Base-by-base conservation (phyloP, 768 basidiomycete genomes). In the Cystofilobasidium ferigula region DNA sequence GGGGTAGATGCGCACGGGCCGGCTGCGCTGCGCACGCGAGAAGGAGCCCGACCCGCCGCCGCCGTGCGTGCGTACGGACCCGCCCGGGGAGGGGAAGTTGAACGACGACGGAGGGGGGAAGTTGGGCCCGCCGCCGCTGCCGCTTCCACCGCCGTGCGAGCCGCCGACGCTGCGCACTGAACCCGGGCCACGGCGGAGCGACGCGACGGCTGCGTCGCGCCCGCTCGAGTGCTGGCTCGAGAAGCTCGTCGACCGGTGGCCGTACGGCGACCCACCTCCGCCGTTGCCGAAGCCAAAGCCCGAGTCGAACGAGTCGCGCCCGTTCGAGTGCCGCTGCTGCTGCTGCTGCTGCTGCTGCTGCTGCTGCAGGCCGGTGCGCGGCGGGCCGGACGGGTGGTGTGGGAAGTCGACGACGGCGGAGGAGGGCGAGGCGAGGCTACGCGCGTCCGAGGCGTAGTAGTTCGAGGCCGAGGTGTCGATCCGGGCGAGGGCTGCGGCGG, bases 1-100 rank as follows among this genome's bases (percentile, higher is more conserved):
- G n/a, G 95, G 93, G 34, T 67, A 61, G 34, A 67, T 42, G 18
- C 60, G 59, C 12, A 57, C 30, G 14, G 47, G 34, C 35, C 61
- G 61, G 36, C n/a, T n/a, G n/a, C 65, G 47, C 5, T 60, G 30
- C 14, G 60, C 40, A 14, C 53, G 47, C 0, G 53, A 28, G 36
- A 62, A 61, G 18, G 53, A 57, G 0, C 59, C 47, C 20, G 45
- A 34, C 26, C 28, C 26, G 20, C 56, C 61, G 22, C 42, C 32
- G 22, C 51, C 28, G 65, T 43, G n/a, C 22, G 59, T 47, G 5
- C 28, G 22, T 13, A 53, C 30, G 18, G 65, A 59, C 13, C 51
- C 51, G n/a, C 53, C 48, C 5, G 51, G 53, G 13, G 65, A 28
- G 7, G 59, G 65, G 24, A 67, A 62, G 42, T 67, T 61, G 40